phyloP scores from a whole-genome alignment of 768 basidiomycete genomes.

The Naematelia aurantialba region DNA sequence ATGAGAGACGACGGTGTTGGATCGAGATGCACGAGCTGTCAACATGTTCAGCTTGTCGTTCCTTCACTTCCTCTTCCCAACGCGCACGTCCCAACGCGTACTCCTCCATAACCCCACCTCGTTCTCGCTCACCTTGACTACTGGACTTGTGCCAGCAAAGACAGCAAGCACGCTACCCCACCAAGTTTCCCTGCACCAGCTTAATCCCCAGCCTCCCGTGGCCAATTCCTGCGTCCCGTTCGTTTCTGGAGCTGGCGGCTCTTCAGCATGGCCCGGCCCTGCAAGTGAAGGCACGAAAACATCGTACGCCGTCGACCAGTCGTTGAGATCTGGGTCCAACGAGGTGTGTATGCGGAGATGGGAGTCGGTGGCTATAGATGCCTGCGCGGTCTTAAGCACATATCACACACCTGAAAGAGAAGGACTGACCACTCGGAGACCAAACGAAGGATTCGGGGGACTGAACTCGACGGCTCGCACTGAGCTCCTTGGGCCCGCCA shows the following conservation, averaged over 20 bases:
- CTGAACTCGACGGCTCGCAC: conserved; percentile 82
- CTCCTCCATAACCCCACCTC: neutral
- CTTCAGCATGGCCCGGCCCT: conserved; percentile 16
- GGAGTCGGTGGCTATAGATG: conserved; percentile 83
- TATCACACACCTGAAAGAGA: neutral
- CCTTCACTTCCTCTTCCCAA: no score
- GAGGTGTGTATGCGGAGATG: conserved; percentile 78
- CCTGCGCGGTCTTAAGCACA: conserved; percentile 54
- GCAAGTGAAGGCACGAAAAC: conserved; percentile 44
- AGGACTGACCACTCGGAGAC: conserved; percentile 69
- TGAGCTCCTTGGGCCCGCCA: conserved; percentile 80
- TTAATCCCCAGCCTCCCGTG: conserved; percentile 86
- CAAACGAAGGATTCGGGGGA: conserved; percentile 67
- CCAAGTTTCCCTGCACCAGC: conserved; percentile 93
- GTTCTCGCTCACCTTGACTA: conserved; percentile 63
- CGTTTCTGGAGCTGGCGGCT: conserved; percentile 52
- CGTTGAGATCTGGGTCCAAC: conserved; percentile 42
- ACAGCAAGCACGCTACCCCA: conserved; percentile 90
- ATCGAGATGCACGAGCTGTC: conserved; percentile 28
- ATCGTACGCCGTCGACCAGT: conserved; percentile 45
- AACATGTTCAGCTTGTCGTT: conserved; percentile 1
- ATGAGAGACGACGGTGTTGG: conserved; percentile 65
- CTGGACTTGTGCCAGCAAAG: conserved; percentile 65
- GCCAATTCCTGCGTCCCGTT: conserved; percentile 55
- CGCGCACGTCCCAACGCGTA: no score